Percentiles rank a stretch among this genome's conserved stretches.
phyloP scores from a whole-genome alignment of 208 protist genomes.

The Acanthamoeba rhysodes region DNA sequence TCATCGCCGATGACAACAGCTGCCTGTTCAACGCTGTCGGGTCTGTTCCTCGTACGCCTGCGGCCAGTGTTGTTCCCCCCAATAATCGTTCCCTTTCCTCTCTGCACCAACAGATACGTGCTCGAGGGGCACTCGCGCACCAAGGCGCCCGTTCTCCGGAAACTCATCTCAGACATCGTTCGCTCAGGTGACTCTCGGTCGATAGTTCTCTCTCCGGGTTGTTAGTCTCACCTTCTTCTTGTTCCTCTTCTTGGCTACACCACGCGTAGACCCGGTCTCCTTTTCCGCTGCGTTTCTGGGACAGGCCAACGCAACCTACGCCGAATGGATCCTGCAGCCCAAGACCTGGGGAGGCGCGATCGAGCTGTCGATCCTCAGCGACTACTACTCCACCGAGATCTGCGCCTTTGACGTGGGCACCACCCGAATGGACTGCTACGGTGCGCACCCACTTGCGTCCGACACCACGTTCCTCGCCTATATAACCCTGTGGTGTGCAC shows the following conservation, averaged over 20 bases:
- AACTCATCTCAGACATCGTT: constrained; percentile 13
- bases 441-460: not conserved
- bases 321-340: constrained; percentile 64
- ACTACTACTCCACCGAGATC: constrained; percentile 79
- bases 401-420: constrained; percentile 70
- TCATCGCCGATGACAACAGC: constrained; percentile 31
- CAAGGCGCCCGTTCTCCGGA: not conserved
- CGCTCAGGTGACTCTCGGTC: not conserved
- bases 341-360: constrained; percentile 77
- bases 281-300: constrained; percentile 70
- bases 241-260: too few species aligned
- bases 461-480: not conserved
- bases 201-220: not conserved
- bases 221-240: not conserved
- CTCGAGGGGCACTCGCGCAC: constrained; percentile 23
- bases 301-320: constrained; percentile 24
- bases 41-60: not conserved
- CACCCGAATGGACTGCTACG: constrained; percentile 74
- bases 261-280: constrained; percentile 56
- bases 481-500: not conserved
- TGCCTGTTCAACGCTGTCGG: constrained; percentile 57
- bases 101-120: not conserved
- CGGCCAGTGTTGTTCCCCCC: not conserved
- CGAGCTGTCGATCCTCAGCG: constrained; percentile 73
- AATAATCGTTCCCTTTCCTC: not conserved